Base-by-base conservation (phyloP, 805 yeast species). In the Candida wancherniae region DNA sequence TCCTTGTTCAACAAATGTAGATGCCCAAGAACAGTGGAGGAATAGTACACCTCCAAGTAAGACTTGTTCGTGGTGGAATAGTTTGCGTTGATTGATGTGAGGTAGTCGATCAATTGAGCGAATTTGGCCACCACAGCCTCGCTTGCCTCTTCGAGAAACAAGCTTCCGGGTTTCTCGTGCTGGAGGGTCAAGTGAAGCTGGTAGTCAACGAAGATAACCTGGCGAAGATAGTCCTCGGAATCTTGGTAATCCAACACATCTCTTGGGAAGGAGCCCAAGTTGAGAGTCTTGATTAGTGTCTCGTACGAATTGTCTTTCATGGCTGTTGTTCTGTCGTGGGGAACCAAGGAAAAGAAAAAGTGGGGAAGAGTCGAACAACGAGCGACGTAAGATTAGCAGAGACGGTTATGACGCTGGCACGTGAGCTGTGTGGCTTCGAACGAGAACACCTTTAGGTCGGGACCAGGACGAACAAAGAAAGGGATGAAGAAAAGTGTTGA, bases 261-360 rank as follows among this genome's bases (percentile, higher is more conserved):
- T 31, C 37, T 42, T 8, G 71, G 71, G 28, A 63, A 65, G 27
- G 61, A 47, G 14, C 69, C 68, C 22, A 61, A 39, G 26, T 47
- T 48, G 32, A 65, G 50, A 4, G 60, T 53, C 24, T 38, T 43
- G 27, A 54, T 39, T 29, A 47, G 45, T 28, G 39, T 34, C 19
- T 53, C 63, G 36, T 57, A 45, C n/a, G 41, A 42, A 19, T 52
- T 37, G 15, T 35, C 37, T 33, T 55, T 61, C 20, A 56, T 53
- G 15, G 38, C 35, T 61, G 55, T 57, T 12, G 19, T 28, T 22
- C 6, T 6, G 12, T 19, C 9, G 18, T 12, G n/a, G n/a, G n/a
- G n/a, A n/a, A n/a, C n/a, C n/a, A n/a, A n/a, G n/a, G n/a, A n/a
- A n/a, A n/a, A n/a, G n/a, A n/a, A n/a, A n/a, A n/a, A n/a, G n/a